Evolutionary conservation across 257 asterid species (phyloP).

Genomic region (Solanum bulbocastanum): DNA sequence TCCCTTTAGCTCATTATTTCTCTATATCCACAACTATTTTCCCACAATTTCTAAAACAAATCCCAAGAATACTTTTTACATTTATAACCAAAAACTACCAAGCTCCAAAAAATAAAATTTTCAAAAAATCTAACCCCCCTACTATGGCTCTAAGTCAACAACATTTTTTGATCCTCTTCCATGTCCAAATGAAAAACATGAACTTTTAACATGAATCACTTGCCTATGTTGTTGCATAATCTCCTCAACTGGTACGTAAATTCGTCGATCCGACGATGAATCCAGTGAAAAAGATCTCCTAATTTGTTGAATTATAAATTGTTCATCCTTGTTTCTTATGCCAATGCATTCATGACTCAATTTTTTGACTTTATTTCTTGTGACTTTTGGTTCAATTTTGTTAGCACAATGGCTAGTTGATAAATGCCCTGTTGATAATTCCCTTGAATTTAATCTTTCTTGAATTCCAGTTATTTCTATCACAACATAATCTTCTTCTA

Average conservation of each 20-base stretch:
- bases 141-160: conserved; percentile 23
- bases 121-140: not conserved
- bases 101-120: not conserved
- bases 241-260: conserved; percentile 49
- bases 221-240: conserved; percentile 17
- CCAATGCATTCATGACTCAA: conserved; percentile 47
- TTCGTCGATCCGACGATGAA: conserved; percentile 52
- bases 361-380: conserved; percentile 21
- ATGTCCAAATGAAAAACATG: conserved; percentile 66
- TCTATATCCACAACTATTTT: no score
- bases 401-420: conserved; percentile 19
- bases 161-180: conserved; percentile 55
- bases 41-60: no score
- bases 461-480: conserved; percentile 37
- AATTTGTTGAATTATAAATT: conserved; percentile 41
- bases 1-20: not conserved
- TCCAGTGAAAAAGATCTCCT: conserved; percentile 84
- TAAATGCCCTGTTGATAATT: not conserved
- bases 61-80: not conserved
- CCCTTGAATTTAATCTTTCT: conserved; percentile 17
- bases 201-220: conserved; percentile 22
- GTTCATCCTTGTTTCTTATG: conserved; percentile 45
- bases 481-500: conserved; percentile 63
- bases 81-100: no score
- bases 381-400: conserved; percentile 10